phyloP scores from a whole-genome alignment of 352 stramenopile genomes.

The Pythium sukuiense region DNA sequence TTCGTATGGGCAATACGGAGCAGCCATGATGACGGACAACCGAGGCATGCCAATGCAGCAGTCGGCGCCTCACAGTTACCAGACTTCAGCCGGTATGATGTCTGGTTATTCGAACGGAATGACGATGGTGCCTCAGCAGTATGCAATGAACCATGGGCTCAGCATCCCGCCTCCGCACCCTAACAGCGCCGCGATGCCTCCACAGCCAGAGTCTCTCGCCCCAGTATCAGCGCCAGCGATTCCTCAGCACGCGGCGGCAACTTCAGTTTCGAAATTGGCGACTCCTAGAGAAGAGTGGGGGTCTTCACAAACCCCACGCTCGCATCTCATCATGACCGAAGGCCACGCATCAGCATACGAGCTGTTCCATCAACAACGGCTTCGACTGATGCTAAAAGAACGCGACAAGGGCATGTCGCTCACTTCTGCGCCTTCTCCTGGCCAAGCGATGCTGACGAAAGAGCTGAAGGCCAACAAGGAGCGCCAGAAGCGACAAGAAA shows the following conservation, averaged over 20 bases:
- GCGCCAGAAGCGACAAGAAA: conserved; percentile 81
- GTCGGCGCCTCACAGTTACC: conserved; percentile 11
- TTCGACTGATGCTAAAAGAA: conserved; percentile 85
- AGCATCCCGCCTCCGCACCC: conserved; percentile 16
- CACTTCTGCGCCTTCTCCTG: conserved; percentile 73
- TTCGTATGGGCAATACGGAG: conserved; percentile 20
- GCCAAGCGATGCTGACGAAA: conserved; percentile 87
- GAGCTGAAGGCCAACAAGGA: conserved; percentile 88
- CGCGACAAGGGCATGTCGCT: conserved; percentile 79
- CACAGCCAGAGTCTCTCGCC: conserved; percentile 10
- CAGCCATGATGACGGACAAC: conserved; percentile 13
- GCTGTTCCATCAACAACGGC: conserved; percentile 83
- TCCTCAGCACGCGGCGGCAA: conserved; percentile 36
- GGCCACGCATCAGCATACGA: conserved; percentile 83
- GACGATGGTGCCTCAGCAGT: conserved; percentile 17
- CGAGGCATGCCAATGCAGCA: conserved; percentile 10
- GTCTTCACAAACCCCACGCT: conserved; percentile 81
- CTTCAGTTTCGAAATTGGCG: conserved; percentile 49
- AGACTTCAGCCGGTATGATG: conserved; percentile 10
- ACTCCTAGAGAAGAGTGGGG: conserved; percentile 86
- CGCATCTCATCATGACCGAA: conserved; percentile 80
- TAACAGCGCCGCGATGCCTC: neutral
- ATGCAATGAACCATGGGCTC: conserved; percentile 20
- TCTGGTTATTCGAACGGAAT: conserved; percentile 20
- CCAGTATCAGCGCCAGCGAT: conserved; percentile 26